phyloP scores from a whole-genome alignment of 805 yeast species.

The Hanseniaspora osmophila region DNA sequence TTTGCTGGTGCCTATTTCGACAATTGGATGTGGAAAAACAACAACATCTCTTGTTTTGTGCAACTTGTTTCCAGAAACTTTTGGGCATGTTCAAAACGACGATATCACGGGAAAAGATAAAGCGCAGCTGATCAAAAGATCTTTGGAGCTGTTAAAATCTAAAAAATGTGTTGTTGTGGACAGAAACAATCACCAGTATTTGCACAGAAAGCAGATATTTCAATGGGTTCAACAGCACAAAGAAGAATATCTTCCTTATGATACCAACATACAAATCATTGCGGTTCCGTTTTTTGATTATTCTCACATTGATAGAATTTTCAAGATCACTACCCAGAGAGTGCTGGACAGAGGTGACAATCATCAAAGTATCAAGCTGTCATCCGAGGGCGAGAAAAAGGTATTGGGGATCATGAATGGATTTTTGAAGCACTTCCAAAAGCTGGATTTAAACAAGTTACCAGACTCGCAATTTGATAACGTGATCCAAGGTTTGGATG shows the following conservation, averaged over 20 bases:
- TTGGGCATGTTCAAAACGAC: constrained; percentile 79
- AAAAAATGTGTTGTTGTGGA: constrained; percentile 53
- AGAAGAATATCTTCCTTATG: constrained; percentile 28
- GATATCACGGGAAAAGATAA: constrained; percentile 39
- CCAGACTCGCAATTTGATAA: constrained; percentile 63
- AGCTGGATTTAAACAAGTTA: constrained; percentile 27
- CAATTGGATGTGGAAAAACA: constrained; percentile 91
- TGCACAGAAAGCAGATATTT: constrained; percentile 59
- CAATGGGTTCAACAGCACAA: constrained; percentile 33
- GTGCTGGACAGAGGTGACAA: constrained; percentile 66
- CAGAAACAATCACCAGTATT: constrained; percentile 61
- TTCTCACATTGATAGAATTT: constrained; percentile 22
- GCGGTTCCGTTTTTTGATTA: constrained; percentile 33
- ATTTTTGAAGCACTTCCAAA: constrained; percentile 57
- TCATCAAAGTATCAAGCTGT: constrained; percentile 66
- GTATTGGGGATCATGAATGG: constrained; percentile 58
- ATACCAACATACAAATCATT: constrained; percentile 39
- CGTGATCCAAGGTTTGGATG: constrained; percentile 27
- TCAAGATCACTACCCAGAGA: constrained; percentile 43
- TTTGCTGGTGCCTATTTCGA: constrained; percentile 69
- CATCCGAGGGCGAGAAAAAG: constrained; percentile 30
- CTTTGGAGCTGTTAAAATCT: constrained; percentile 28
- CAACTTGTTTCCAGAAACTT: constrained; percentile 35
- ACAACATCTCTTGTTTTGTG: constrained; percentile 54
- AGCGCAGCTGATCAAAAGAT: constrained; percentile 32